Percentiles rank a stretch among this genome's conserved stretches.
Conservation (phyloP, 768 basidiomycete species). For the Phanerochaete carnosa region DNA sequence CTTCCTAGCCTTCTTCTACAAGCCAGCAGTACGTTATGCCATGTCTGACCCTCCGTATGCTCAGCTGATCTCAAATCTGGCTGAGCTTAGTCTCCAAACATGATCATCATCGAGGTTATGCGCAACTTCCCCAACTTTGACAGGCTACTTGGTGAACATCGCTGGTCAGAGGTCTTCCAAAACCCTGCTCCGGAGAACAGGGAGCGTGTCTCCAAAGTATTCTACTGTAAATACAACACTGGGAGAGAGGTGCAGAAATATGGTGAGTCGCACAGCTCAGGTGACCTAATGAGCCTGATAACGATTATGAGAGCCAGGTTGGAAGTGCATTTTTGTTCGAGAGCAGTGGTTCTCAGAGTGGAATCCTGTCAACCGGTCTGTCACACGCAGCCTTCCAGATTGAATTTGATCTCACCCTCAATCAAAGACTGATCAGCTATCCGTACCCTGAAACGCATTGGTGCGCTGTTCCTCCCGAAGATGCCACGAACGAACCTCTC, state of each 20-base stretch:
- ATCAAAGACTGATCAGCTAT: slow-evolving; percentile 26
- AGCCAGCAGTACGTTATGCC: slow-evolving; percentile 35
- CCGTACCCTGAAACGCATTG: slow-evolving; percentile 39
- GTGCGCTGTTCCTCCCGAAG: slow-evolving; percentile 38
- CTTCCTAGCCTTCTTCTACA: slow-evolving; percentile 40
- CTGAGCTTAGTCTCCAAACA: slow-evolving; percentile 35
- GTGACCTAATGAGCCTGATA: background rate
- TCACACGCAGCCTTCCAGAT: background rate
- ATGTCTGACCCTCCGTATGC: background rate
- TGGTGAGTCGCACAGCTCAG: slow-evolving; percentile 28
- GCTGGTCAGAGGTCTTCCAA: slow-evolving; percentile 38
- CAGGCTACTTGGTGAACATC: slow-evolving; percentile 39
- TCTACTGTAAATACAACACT: slow-evolving; percentile 36
- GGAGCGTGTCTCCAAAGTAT: slow-evolving; percentile 30
- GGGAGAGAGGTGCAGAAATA: slow-evolving; percentile 42
- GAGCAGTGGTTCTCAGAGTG: slow-evolving; percentile 39
- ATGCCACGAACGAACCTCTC: slow-evolving; percentile 33
- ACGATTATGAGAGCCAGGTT: slow-evolving; percentile 29
- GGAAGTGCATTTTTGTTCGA: slow-evolving; percentile 44
- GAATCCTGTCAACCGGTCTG: slow-evolving; percentile 28
- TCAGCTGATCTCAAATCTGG: background rate
- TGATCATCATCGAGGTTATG: slow-evolving; percentile 42
- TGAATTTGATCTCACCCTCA: slow-evolving; percentile 2
- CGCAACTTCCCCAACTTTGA: slow-evolving; percentile 29
- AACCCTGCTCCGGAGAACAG: slow-evolving; percentile 29